Evolutionary conservation across 208 protist species (phyloP).

Genomic region (Herpetomonas samuelpessoai): DNA sequence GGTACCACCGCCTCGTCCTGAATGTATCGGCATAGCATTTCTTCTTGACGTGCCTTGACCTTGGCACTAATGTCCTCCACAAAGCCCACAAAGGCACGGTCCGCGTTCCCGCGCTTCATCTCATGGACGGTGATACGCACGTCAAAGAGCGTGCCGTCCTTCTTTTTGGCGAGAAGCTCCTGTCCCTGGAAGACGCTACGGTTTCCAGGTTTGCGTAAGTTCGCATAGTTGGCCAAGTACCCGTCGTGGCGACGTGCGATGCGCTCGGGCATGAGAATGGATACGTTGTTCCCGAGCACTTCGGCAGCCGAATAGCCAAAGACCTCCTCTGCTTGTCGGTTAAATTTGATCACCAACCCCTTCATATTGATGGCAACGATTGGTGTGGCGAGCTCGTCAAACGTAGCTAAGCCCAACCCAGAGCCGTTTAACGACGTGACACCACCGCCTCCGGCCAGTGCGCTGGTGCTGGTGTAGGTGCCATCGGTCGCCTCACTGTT

Average conservation of each 20-base stretch:
- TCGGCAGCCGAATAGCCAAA: conserved; percentile 27
- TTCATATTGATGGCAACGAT: conserved; percentile 19
- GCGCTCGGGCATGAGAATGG: conserved; percentile 37
- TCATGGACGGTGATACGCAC: conserved; percentile 26
- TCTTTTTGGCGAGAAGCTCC: conserved; percentile 11
- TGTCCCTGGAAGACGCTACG: conserved; percentile 3
- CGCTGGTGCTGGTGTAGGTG: background rate
- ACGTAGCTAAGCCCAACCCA: too few species aligned
- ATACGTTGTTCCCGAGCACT: conserved; percentile 43
- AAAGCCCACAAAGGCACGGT: conserved; percentile 16
- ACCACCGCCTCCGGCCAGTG: too few species aligned
- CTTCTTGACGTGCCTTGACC: conserved; percentile 12
- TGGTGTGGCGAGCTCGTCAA: conserved; percentile 5
- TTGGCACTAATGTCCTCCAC: conserved; percentile 10
- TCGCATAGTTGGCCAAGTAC: conserved; percentile 31
- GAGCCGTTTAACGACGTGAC: too few species aligned
- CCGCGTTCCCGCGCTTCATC: conserved; percentile 13
- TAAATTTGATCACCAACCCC: conserved; percentile 28
- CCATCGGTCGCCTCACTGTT: background rate
- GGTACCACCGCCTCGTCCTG: conserved; percentile 23
- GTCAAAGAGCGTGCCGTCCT: conserved; percentile 23
- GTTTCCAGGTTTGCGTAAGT: conserved; percentile 6
- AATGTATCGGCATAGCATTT: conserved; percentile 22
- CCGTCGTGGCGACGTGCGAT: conserved; percentile 25
- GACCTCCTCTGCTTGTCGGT: conserved; percentile 18